Evolutionary conservation across 768 basidiomycete species (phyloP).

Genomic region (Leccinum uliginosum): DNA sequence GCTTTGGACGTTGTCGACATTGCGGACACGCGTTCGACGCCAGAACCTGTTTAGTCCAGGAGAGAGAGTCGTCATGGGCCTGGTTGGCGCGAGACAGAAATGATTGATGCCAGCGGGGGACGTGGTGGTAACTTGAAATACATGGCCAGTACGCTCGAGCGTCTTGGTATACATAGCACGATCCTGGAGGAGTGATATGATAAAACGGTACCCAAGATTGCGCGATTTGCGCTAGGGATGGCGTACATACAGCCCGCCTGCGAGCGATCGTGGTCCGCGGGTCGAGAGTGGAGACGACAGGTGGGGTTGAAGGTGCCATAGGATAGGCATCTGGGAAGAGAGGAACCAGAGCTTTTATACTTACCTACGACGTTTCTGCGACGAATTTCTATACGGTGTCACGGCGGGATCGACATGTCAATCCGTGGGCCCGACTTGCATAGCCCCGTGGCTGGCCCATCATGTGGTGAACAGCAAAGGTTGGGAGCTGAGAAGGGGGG

Average conservation of each 20-base stretch:
- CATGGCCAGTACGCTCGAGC: neutral
- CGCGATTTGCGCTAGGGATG: neutral
- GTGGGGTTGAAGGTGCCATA: neutral
- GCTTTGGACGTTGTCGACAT: constrained; percentile 11
- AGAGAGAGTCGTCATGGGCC: too few relatives aligned
- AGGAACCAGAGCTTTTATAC: neutral
- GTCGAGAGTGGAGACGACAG: neutral
- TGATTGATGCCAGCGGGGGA: too few relatives aligned
- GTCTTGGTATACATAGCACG: neutral
- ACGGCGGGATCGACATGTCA: too few relatives aligned
- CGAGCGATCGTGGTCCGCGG: neutral
- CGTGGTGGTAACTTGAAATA: neutral
- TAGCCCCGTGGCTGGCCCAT: too few relatives aligned
- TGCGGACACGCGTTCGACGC: constrained; percentile 15
- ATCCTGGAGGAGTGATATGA: neutral
- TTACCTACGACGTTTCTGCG: neutral
- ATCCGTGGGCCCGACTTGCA: too few relatives aligned
- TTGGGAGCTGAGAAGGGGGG: too few relatives aligned
- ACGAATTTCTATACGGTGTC: neutral
- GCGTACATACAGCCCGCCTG: neutral
- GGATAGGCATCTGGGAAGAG: neutral
- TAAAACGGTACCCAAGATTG: neutral
- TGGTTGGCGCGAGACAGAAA: neutral
- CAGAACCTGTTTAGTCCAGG: too few relatives aligned
- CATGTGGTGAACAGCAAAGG: too few relatives aligned